Evolutionary conservation across 176 grass and related monocot genomes (phyloP).

Genomic region (Sorghum bicolor): Sorghum_bicolor_NCBIv3 NC_012872.2:6328501-6329000

Average conservation of each 20-base stretch:
- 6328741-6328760: constrained; percentile 45
- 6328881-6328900: constrained; percentile 72
- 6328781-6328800: constrained; percentile 44
- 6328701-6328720: neutral
- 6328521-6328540: constrained; percentile 39
- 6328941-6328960: constrained; percentile 45
- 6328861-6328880: constrained; percentile 73
- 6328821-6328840: constrained; percentile 47
- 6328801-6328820: constrained; percentile 37
- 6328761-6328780: constrained; percentile 46
- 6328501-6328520: constrained; percentile 35
- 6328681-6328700: neutral
- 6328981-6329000: constrained; percentile 6
- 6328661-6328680: neutral
- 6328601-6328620: neutral
- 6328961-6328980: neutral
- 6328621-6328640: neutral
- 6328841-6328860: constrained; percentile 57
- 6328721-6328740: constrained; percentile 30
- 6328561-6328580: neutral
- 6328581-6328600: neutral
- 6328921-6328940: constrained; percentile 55
- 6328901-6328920: constrained; percentile 52
- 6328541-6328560: constrained; percentile 31
- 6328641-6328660: neutral